These are phyloP conservation scores for Lentinula boryana DNA, from an alignment of 768 basidiomycete species.

Conservation along the genomic window DNA sequence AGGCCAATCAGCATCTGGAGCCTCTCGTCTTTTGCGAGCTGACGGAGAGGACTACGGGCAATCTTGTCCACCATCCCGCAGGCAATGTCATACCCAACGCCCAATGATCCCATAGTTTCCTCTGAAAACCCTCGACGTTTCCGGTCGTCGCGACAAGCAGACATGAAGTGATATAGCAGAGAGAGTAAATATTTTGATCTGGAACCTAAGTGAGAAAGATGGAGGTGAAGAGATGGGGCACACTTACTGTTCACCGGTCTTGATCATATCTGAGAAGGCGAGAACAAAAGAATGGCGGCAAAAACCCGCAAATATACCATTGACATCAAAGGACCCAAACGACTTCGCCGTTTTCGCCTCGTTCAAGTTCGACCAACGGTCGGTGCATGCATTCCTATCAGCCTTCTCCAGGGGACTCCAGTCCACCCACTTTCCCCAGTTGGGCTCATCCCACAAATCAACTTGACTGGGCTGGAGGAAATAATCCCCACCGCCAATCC, in stretches of 20 bases:
- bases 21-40: not conserved
- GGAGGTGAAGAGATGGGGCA: not conserved
- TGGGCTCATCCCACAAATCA: conserved; percentile 15
- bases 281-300: conserved; percentile 19
- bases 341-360: conserved; percentile 7
- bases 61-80: conserved; percentile 17
- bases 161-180: not conserved
- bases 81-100: conserved; percentile 16
- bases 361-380: conserved; percentile 12
- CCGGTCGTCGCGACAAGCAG: not conserved
- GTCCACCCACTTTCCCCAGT: not conserved
- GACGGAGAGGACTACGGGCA: conserved; percentile 9
- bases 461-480: conserved; percentile 14
- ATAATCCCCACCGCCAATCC: conserved; percentile 11
- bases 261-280: conserved; percentile 19
- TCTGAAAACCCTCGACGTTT: not conserved
- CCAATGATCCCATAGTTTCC: not conserved
- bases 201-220: not conserved
- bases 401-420: not conserved
- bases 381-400: not conserved
- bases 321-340: conserved; percentile 15
- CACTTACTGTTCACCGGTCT: conserved; percentile 17
- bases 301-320: conserved; percentile 16
- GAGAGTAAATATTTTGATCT: not conserved
- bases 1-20: not conserved